These are phyloP conservation scores for Gloeostereum incarnatum DNA, from an alignment of 768 basidiomycete species.

Conservation along the genomic window DNA sequence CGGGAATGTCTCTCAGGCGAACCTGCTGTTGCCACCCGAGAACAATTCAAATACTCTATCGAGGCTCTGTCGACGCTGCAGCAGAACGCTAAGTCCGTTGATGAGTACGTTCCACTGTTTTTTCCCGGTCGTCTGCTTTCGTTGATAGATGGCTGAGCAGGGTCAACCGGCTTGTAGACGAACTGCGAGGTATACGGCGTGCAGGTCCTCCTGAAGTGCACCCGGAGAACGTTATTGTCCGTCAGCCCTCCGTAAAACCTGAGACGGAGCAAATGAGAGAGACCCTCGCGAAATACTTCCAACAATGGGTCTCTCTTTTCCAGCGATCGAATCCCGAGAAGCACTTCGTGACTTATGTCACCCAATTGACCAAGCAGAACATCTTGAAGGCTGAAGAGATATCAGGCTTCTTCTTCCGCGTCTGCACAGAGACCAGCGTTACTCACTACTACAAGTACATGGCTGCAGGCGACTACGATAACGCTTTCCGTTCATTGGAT, in stretches of 20 bases:
- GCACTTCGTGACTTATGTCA: slow-evolving; percentile 93
- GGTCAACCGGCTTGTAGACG: slow-evolving; percentile 66
- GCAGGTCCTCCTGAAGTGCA: slow-evolving; percentile 26
- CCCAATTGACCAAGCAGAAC: slow-evolving; percentile 93
- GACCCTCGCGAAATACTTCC: slow-evolving; percentile 73
- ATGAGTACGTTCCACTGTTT: slow-evolving; percentile 53
- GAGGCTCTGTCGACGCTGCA: slow-evolving; percentile 73
- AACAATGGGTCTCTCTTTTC: slow-evolving; percentile 95
- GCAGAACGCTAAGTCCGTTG: slow-evolving; percentile 70
- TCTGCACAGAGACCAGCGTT: slow-evolving; percentile 92
- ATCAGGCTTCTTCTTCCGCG: slow-evolving; percentile 97
- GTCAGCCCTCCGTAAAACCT: slow-evolving; percentile 47
- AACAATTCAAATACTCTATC: slow-evolving; percentile 70
- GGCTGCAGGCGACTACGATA: slow-evolving; percentile 60
- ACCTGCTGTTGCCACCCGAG: slow-evolving; percentile 70
- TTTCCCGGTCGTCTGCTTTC: slow-evolving; percentile 2
- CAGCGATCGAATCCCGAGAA: slow-evolving; percentile 88
- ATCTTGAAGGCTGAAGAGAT: slow-evolving; percentile 94
- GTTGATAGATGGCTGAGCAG: slow-evolving; percentile 25
- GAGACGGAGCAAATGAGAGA: slow-evolving; percentile 71
- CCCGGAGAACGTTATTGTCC: slow-evolving; percentile 25
- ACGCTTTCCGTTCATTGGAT: slow-evolving; percentile 88
- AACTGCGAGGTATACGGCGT: slow-evolving; percentile 63
- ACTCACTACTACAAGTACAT: slow-evolving; percentile 77
- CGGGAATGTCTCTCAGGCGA: slow-evolving; percentile 81